Evolutionary conservation across 2,329 filamentous ascomycete genomes (phyloP).

Genomic region (Sclerotinia sclerotiorum): DNA sequence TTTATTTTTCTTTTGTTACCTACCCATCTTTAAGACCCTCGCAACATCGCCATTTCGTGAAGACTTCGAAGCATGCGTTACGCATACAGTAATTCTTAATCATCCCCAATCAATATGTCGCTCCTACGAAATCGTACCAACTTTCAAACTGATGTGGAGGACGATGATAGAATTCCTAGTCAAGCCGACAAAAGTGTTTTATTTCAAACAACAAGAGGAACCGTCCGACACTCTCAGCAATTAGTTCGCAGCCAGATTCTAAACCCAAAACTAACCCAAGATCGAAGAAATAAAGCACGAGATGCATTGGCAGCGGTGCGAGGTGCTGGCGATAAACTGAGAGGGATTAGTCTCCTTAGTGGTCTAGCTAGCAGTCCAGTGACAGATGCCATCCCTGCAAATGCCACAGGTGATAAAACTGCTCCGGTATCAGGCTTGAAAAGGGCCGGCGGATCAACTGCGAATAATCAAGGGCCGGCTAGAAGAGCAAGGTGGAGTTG

Average conservation of each 20-base stretch:
- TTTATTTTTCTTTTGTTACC: constrained; percentile 10
- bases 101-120: neutral
- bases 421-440: neutral
- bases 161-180: neutral
- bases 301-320: constrained; percentile 6
- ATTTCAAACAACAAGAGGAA: neutral
- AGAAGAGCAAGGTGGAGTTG: neutral
- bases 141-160: neutral
- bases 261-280: neutral
- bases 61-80: neutral
- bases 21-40: neutral
- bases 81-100: neutral
- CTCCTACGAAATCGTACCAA: constrained; percentile 7
- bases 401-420: neutral
- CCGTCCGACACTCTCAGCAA: neutral
- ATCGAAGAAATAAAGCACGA: constrained; percentile 9
- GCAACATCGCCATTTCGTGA: neutral
- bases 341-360: neutral
- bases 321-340: neutral
- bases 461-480: neutral
- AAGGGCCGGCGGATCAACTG: neutral
- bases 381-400: constrained; percentile 5
- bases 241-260: neutral
- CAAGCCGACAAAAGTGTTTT: neutral
- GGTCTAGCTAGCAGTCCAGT: neutral